Evolutionary conservation across 495 filamentous ascomycete species (phyloP), one percentile per base, ranked within the genome.

Genomic region (Aspergillus baeticus): DNA sequence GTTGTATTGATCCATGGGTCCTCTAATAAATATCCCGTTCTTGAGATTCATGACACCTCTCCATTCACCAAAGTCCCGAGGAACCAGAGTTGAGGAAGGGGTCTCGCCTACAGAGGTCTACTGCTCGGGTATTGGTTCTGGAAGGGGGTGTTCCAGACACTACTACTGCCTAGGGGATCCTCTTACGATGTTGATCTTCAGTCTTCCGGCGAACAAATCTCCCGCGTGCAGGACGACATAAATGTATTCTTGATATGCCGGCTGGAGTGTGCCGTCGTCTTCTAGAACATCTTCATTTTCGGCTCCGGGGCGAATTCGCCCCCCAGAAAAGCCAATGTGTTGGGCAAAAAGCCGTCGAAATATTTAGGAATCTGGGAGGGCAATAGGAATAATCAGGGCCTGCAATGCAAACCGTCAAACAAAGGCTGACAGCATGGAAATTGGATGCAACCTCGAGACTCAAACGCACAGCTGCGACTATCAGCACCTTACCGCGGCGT

Each of bases 401-500:
- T 29, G 26, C 26, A 29, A 13, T 8, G 20, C 14, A 45, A 36
- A 47, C 14, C 36, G 17, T 53, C 52, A 10, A 22, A 35, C 44
- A 23, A 18, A 35, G 23, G 54, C 44, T 22, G 44, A 48, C 45
- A 48, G 14, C 39, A 15, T 54, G 35, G 31, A 49, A 35, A 39
- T 35, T 46, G 48, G 46, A 60, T 60, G 58, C 58, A 60, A 56
- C 58, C 47, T 48, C 23, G 53, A 55, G 22, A 44, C 35, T 43
- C n/a, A 18, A 35, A 37, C 15, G 20, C 45, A 23, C 35, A 34
- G 45, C 51, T 23, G 41, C 57, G 26, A n/a, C 39, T 34, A 54
- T 50, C 51, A 59, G 45, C 45, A 54, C 51, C 52, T 38, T 60
- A 46, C 58, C 58, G 58, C 46, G 53, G 58, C 45, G 42, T 48